phyloP scores from a whole-genome alignment of 2,329 filamentous ascomycete species.

The Fusarium heterosporum region DNA sequence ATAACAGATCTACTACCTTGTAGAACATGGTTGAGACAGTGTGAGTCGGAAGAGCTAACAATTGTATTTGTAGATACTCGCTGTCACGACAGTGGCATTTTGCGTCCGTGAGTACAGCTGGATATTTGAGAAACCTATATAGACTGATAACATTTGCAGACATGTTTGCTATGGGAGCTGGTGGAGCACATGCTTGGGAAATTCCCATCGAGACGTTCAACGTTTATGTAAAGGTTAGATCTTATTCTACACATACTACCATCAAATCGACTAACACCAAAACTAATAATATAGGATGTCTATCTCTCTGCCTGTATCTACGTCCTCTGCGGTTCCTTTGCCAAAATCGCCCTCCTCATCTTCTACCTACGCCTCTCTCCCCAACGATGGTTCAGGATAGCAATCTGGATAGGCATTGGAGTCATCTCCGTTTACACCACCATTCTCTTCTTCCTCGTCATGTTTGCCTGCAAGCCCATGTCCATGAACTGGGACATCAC shows the following conservation, averaged over 20 bases:
- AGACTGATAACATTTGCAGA: conserved; percentile 32
- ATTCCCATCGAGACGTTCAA: conserved; percentile 46
- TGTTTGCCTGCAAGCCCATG: conserved; percentile 55
- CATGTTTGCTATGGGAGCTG: conserved; percentile 45
- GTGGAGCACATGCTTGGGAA: conserved; percentile 51
- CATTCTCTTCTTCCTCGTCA: conserved; percentile 50
- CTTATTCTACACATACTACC: no score
- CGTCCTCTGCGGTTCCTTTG: conserved; percentile 51
- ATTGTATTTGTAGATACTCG: conserved; percentile 18
- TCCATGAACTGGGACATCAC: conserved; percentile 48
- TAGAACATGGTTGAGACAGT: background rate
- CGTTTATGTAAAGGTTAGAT: conserved; percentile 42
- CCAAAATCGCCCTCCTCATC: conserved; percentile 54
- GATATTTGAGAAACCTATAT: background rate
- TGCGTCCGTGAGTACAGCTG: conserved; percentile 26
- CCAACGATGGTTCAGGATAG: conserved; percentile 49
- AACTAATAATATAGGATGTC: conserved; percentile 35
- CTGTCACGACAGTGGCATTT: conserved; percentile 36
- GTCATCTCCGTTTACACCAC: conserved; percentile 50
- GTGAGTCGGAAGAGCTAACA: conserved; percentile 3
- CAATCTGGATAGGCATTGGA: conserved; percentile 47
- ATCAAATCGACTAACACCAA: background rate
- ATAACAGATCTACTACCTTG: no score
- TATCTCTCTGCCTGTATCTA: conserved; percentile 49
- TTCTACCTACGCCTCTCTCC: conserved; percentile 55